These are phyloP conservation scores for Lepraria neglecta DNA, from an alignment of 495 filamentous ascomycete species.

Conservation along the genomic window DNA sequence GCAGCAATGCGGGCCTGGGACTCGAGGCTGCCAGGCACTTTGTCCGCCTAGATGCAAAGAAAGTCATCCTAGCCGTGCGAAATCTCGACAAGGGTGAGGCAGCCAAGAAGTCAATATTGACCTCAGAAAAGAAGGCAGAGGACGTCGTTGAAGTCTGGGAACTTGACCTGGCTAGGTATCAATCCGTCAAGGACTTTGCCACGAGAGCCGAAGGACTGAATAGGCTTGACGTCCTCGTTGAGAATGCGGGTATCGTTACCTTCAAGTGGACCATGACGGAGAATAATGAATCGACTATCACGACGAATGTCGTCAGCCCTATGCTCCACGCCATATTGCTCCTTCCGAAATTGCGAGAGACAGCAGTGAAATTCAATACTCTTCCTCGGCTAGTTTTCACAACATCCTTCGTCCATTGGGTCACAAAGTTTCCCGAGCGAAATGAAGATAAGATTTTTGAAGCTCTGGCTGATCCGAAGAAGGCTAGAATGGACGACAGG, in stretches of 20 bases:
- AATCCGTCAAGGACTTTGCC: constrained; percentile 37
- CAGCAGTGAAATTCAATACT: constrained; percentile 20
- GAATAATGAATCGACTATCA: constrained; percentile 33
- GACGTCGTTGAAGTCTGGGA: constrained; percentile 37
- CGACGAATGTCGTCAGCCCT: constrained; percentile 45
- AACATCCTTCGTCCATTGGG: constrained; percentile 31
- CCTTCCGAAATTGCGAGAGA: constrained; percentile 27
- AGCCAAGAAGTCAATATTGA: constrained; percentile 39
- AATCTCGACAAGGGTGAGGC: constrained; percentile 35
- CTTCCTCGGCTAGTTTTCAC: constrained; percentile 25
- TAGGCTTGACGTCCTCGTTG: constrained; percentile 36
- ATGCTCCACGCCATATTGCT: constrained; percentile 38
- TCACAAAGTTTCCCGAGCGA: constrained; percentile 33
- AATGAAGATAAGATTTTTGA: constrained; percentile 30
- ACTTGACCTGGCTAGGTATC: constrained; percentile 37
- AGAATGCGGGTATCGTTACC: constrained; percentile 38
- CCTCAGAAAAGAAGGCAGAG: constrained; percentile 22
- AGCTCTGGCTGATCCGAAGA: constrained; percentile 26
- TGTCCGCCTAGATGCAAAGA: constrained; percentile 35
- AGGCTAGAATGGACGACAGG: constrained; percentile 31
- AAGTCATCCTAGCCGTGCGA: constrained; percentile 44
- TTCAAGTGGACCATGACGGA: constrained; percentile 16
- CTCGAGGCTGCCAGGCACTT: constrained; percentile 44
- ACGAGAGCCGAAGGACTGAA: constrained; percentile 30
- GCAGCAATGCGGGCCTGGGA: constrained; percentile 48